A percentile compares a stretch with the other conserved stretches of the same genome.
Conservation (phyloP, 2,329 filamentous ascomycete genomes). For the Calonectria pseudoreteaudii region DNA sequence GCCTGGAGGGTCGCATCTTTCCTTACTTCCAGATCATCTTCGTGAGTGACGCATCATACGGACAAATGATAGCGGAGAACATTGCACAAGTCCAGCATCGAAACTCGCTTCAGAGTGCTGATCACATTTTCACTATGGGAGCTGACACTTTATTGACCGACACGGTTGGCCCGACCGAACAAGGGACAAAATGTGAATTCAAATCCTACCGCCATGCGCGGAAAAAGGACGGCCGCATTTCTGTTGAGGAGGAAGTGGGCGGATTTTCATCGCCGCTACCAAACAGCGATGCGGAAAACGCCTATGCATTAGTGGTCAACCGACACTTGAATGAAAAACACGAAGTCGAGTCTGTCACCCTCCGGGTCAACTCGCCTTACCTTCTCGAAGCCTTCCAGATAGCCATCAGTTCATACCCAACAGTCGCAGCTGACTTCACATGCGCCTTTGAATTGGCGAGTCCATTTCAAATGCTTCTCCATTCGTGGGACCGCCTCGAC, state of each 20-base stretch:
- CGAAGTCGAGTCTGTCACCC: not conserved
- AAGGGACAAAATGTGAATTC: not conserved
- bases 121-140: not conserved
- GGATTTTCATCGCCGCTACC: not conserved
- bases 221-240: not conserved
- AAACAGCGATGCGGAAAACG: not conserved
- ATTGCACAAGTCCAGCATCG: not conserved
- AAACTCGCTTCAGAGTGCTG: not conserved
- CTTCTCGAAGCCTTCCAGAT: not conserved
- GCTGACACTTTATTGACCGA: not conserved
- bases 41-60: not conserved
- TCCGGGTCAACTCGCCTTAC: not conserved
- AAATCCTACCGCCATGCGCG: not conserved
- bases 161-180: not conserved
- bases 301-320: not conserved
- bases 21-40: not conserved
- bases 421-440: not conserved
- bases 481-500: not conserved
- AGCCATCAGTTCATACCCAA: not conserved
- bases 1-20: not conserved
- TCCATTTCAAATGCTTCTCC: not conserved
- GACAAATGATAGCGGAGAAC: not conserved
- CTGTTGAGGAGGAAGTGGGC: not conserved
- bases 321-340: not conserved
- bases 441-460: not conserved